Evolutionary conservation across 345 rosid genomes (phyloP).

Genomic region (Cardiospermum halicacabum): DNA sequence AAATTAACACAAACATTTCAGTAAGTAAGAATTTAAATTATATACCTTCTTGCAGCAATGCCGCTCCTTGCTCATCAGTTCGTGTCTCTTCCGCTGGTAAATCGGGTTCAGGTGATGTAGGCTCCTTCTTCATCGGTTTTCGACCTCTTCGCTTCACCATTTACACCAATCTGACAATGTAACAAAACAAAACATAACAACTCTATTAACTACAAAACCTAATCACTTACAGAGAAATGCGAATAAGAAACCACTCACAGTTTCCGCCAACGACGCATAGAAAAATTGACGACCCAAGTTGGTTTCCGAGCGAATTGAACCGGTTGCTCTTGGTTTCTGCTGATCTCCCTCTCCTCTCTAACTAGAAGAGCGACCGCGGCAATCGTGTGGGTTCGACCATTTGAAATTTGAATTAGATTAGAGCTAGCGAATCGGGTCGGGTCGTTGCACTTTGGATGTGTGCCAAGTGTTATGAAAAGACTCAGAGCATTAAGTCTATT

Average conservation of each 20-base stretch:
- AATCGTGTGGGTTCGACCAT: background rate
- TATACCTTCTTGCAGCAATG: conserved; percentile 2
- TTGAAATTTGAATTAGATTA: background rate
- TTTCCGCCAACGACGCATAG: background rate
- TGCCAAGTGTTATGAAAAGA: no score
- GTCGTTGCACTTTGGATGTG: no score
- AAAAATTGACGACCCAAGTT: background rate
- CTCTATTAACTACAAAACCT: background rate
- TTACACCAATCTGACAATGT: background rate
- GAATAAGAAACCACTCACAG: background rate
- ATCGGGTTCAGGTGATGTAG: conserved; percentile 3
- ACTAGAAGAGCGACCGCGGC: background rate
- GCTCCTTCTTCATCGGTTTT: background rate
- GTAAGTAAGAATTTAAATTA: background rate
- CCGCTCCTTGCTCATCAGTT: conserved; percentile 4
- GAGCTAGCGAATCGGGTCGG: background rate
- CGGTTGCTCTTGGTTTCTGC: background rate
- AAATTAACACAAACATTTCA: background rate
- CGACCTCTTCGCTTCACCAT: conserved; percentile 16
- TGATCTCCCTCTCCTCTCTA: background rate
- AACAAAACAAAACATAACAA: no score
- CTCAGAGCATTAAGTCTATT: no score
- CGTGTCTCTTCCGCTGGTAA: background rate
- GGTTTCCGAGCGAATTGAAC: background rate
- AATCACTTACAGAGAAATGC: background rate